Evolutionary conservation across 768 basidiomycete species (phyloP).

Genomic region (Sporobolomyces phaffii): DNA sequence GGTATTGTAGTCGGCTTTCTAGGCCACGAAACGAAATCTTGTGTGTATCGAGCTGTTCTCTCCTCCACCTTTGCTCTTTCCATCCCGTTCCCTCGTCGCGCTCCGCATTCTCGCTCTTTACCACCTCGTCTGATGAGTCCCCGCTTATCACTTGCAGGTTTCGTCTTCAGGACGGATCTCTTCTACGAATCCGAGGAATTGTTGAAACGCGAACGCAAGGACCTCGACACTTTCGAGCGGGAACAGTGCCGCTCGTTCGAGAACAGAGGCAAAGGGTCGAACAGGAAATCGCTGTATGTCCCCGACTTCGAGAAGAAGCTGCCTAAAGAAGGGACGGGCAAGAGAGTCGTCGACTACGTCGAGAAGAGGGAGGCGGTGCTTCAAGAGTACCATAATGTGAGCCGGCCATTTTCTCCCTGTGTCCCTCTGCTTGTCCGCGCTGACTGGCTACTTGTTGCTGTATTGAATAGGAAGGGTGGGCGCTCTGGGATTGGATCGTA

Average conservation of each 20-base stretch:
- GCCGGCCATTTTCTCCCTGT: not conserved
- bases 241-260: not conserved
- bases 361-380: not conserved
- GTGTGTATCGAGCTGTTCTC: no score
- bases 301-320: not conserved
- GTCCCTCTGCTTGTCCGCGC: not conserved
- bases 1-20: no score
- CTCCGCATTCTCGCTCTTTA: no score
- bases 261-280: not conserved
- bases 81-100: no score
- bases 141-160: not conserved
- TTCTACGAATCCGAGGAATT: not conserved
- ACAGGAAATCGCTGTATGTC: not conserved
- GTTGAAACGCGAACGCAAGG: not conserved
- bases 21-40: no score
- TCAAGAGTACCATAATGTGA: not conserved
- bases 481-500: not conserved
- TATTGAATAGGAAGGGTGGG: not conserved
- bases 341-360: not conserved
- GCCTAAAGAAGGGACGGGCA: not conserved
- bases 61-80: no score
- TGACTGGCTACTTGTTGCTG: no score
- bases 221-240: not conserved
- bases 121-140: no score
- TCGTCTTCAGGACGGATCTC: not conserved